Evolutionary conservation across 2,329 filamentous ascomycete genomes (phyloP).

Genomic region (Neocucurbitaria cava): DNA sequence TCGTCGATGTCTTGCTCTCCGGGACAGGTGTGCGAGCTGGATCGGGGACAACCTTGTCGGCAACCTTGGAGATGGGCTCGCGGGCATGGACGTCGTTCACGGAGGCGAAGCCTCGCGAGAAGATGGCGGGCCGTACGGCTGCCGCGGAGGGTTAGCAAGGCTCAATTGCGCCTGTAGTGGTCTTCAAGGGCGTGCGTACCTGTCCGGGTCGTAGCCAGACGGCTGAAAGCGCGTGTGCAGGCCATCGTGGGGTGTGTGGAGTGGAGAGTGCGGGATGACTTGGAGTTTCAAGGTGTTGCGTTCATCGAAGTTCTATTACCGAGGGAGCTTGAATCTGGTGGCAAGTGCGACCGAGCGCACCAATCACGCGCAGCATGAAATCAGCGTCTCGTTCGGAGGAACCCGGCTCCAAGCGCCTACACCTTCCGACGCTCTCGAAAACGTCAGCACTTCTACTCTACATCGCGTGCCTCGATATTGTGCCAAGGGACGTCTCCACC

Average conservation of each 20-base stretch:
- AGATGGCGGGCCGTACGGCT: slow-evolving; percentile 47
- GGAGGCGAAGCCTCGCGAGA: slow-evolving; percentile 49
- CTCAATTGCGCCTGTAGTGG: slow-evolving; percentile 23
- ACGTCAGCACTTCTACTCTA: slow-evolving; percentile 17
- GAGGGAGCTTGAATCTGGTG: slow-evolving; percentile 3
- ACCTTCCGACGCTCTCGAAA: slow-evolving; percentile 10
- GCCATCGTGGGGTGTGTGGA: slow-evolving; percentile 44
- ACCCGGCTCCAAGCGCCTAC: slow-evolving; percentile 13
- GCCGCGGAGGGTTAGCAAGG: slow-evolving; percentile 31
- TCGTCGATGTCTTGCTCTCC: slow-evolving; percentile 64
- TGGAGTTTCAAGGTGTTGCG: slow-evolving; percentile 29
- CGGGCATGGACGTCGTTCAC: slow-evolving; percentile 42
- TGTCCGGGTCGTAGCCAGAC: slow-evolving; percentile 47
- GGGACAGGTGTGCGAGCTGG: slow-evolving; percentile 44
- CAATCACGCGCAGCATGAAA: not conserved
- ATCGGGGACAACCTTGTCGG: slow-evolving; percentile 38
- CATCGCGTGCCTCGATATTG: slow-evolving; percentile 1
- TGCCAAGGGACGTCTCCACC: not conserved
- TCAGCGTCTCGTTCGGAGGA: slow-evolving; percentile 14
- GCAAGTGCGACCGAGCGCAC: slow-evolving; percentile 1
- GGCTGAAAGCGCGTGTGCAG: slow-evolving; percentile 46
- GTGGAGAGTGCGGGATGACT: slow-evolving; percentile 35
- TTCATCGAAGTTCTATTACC: slow-evolving; percentile 29
- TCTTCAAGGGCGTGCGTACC: slow-evolving; percentile 31
- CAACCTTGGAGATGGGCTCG: slow-evolving; percentile 43